These are phyloP conservation scores for Cystofilobasidium ferigula DNA, from an alignment of 768 basidiomycete species.

Conservation along the genomic window DNA sequence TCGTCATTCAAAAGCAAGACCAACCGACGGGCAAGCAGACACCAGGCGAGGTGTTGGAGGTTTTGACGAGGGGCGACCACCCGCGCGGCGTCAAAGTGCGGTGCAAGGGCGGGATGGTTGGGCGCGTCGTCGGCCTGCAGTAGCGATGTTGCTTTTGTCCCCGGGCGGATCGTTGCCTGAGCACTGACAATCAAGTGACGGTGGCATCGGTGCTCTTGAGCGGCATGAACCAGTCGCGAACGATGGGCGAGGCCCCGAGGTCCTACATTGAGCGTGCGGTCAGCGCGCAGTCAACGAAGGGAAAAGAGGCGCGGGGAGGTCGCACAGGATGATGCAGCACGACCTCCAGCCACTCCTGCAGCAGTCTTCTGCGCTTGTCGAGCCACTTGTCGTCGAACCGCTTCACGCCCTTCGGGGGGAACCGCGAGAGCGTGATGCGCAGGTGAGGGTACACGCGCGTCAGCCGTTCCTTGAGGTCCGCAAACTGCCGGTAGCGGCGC, in stretches of 20 bases:
- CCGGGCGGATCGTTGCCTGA: no score
- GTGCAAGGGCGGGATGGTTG: conserved; percentile 12
- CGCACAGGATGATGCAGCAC: not conserved
- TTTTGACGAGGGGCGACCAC: conserved; percentile 22
- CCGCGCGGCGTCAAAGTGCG: conserved; percentile 21
- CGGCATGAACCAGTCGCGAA: not conserved
- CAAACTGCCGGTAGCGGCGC: not conserved
- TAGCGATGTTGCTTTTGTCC: not conserved
- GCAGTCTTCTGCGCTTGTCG: not conserved
- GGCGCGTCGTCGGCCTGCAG: conserved; percentile 16
- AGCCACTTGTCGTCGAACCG: not conserved
- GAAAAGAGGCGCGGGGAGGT: not conserved
- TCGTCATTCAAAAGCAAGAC: conserved; percentile 23
- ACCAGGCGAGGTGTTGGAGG: conserved; percentile 11
- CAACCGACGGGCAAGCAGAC: conserved; percentile 21
- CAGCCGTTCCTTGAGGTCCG: not conserved
- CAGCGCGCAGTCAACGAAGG: not conserved
- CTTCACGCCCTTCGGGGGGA: not conserved
- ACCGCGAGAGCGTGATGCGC: not conserved
- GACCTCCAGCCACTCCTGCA: not conserved
- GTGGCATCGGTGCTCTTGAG: not conserved
- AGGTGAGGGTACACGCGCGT: not conserved
- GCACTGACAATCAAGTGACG: no score
- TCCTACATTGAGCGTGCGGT: not conserved
- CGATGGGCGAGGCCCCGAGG: not conserved